Percentiles rank a stretch among this genome's conserved stretches.
Conservation (phyloP, 768 basidiomycete genomes). For the Rhodotorula graminis region DNA sequence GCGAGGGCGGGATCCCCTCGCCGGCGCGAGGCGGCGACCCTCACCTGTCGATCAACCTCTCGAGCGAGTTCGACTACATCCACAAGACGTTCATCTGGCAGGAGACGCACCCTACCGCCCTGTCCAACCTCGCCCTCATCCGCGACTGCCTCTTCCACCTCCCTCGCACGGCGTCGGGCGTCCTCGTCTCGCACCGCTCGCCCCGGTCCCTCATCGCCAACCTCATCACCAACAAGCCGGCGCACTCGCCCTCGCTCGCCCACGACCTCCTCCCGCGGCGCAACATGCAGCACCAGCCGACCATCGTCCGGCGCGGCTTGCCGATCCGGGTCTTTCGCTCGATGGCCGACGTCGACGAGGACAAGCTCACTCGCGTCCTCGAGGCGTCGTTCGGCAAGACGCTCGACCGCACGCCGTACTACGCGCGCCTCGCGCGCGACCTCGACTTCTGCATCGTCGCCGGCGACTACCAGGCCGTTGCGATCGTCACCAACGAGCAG, state of each 20-base stretch:
- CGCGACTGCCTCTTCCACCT: conserved; percentile 82
- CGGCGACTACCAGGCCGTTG: conserved; percentile 91
- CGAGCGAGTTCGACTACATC: conserved; percentile 79
- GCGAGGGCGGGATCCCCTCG: conserved; percentile 93
- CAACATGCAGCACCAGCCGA: conserved; percentile 85
- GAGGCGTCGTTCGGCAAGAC: conserved; percentile 77
- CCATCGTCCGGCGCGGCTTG: conserved; percentile 79
- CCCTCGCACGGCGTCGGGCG: conserved; percentile 86
- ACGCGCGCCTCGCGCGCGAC: conserved; percentile 63
- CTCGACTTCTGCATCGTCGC: conserved; percentile 91
- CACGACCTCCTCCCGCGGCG: conserved; percentile 78
- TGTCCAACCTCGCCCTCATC: conserved; percentile 78
- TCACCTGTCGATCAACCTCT: conserved; percentile 90
- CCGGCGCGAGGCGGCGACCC: conserved; percentile 92
- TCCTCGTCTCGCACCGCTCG: conserved; percentile 96
- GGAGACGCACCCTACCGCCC: conserved; percentile 71
- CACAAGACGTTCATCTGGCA: conserved; percentile 83
- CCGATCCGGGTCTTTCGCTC: conserved; percentile 77
- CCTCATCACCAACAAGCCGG: conserved; percentile 95
- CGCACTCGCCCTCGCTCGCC: conserved; percentile 88
- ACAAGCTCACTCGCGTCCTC: conserved; percentile 71
- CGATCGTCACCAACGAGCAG: conserved; percentile 71
- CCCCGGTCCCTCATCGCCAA: conserved; percentile 93
- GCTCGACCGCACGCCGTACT: conserved; percentile 71
- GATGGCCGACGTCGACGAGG: conserved; percentile 58